A percentile compares a stretch with the other conserved stretches of the same genome.
phyloP scores from a whole-genome alignment of 495 filamentous ascomycete genomes.

The Sphaerosporella brunnea region DNA sequence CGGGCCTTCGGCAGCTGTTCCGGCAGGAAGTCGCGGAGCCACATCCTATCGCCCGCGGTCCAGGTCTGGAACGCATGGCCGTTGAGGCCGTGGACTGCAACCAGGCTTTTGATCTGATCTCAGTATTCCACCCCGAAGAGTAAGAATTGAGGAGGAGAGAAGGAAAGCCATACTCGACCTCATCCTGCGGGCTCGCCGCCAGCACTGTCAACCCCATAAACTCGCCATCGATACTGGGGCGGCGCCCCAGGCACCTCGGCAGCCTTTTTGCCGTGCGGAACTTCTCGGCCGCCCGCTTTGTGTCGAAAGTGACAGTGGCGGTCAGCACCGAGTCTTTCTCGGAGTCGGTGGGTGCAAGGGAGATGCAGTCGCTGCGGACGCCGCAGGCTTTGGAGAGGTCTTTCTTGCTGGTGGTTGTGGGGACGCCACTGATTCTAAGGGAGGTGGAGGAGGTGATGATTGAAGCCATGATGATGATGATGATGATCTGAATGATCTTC shows the following conservation, averaged over 20 bases:
- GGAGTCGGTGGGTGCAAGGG: neutral
- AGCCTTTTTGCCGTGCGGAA: neutral
- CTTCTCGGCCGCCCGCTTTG: neutral
- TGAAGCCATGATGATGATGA: too few relatives aligned
- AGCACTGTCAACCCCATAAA: constrained; percentile 8
- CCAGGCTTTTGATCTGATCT: constrained; percentile 9
- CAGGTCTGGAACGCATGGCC: constrained; percentile 16
- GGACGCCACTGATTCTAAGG: neutral
- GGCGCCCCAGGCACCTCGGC: neutral
- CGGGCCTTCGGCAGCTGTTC: constrained; percentile 20
- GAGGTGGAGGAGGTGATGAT: neutral
- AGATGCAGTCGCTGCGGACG: constrained; percentile 1
- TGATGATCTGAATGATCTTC: too few relatives aligned
- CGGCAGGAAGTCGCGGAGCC: constrained; percentile 24
- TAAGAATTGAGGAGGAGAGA: neutral
- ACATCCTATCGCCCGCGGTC: constrained; percentile 12
- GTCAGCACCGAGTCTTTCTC: neutral
- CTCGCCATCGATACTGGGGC: neutral
- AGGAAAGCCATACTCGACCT: constrained; percentile 3
- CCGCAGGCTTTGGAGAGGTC: neutral
- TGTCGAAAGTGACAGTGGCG: constrained; percentile 7
- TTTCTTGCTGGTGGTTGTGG: neutral
- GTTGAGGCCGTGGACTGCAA: constrained; percentile 22
- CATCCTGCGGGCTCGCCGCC: neutral
- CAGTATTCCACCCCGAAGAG: neutral